Percentiles rank a stretch among this genome's conserved stretches.
phyloP scores from a whole-genome alignment of 2,329 filamentous ascomycete genomes.

The Penicillium sp. region DNA sequence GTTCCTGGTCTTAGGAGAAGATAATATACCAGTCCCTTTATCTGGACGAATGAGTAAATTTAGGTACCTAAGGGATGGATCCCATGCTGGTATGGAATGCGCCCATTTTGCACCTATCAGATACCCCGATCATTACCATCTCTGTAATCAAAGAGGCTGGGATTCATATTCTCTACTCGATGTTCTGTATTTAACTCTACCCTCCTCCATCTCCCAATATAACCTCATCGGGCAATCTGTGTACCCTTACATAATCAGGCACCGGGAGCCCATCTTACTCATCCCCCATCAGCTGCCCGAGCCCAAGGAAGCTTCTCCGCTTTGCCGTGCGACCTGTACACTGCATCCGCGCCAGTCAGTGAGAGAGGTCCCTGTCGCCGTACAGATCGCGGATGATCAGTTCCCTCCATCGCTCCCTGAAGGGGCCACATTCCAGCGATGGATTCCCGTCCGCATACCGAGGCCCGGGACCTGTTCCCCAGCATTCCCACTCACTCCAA shows the following conservation, averaged over 20 bases:
- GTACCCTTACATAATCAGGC: conserved; percentile 3
- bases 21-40: no score
- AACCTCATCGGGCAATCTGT: neutral
- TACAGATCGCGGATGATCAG: conserved; percentile 21
- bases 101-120: neutral
- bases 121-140: neutral
- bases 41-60: no score
- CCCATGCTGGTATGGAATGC: neutral
- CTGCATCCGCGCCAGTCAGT: neutral
- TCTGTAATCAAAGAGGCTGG: neutral
- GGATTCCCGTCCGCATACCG: conserved; percentile 28
- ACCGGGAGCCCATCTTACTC: neutral
- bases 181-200: neutral
- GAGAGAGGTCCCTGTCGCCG: neutral
- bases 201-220: neutral
- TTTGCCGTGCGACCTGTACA: neutral
- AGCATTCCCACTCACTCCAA: conserved; percentile 35
- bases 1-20: neutral
- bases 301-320: neutral
- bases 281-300: neutral
- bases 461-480: conserved; percentile 21
- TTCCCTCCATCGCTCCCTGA: conserved; percentile 11
- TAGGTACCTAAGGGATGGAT: neutral
- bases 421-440: conserved; percentile 34
- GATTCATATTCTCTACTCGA: neutral